phyloP scores from a whole-genome alignment of 2,329 filamentous ascomycete genomes.

The Fusarium sp. region DNA sequence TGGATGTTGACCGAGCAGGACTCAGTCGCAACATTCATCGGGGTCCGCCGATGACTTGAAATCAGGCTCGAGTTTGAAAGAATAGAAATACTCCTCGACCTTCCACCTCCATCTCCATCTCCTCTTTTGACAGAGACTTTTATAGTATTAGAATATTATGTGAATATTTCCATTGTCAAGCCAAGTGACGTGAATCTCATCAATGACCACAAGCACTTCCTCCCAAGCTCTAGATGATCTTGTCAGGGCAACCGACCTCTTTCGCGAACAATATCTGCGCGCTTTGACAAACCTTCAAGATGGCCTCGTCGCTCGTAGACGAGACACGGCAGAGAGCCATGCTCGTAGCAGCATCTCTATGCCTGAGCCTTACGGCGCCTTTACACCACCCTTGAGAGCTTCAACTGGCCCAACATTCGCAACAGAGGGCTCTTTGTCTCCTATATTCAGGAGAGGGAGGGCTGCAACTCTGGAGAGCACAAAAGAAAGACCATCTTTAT shows the following conservation, averaged over 20 bases:
- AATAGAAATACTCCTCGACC: constrained; percentile 36
- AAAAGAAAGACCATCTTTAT: constrained; percentile 42
- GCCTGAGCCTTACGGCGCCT: constrained; percentile 12
- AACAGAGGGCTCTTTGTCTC: constrained; percentile 27
- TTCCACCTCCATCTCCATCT: constrained; percentile 1
- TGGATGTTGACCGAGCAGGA: constrained; percentile 39
- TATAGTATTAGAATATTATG: constrained; percentile 10
- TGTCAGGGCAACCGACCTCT: constrained; percentile 49
- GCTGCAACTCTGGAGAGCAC: constrained; percentile 48
- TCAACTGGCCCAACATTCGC: constrained; percentile 37
- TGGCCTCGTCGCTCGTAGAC: constrained; percentile 32
- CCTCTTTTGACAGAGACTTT: neutral
- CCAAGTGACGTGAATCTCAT: constrained; percentile 22
- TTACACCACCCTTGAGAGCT: constrained; percentile 48
- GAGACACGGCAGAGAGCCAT: constrained; percentile 39
- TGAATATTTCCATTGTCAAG: constrained; percentile 11
- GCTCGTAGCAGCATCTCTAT: constrained; percentile 4
- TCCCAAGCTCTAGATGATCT: constrained; percentile 50
- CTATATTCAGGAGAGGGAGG: constrained; percentile 38
- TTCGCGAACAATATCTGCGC: constrained; percentile 52
- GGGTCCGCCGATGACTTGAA: constrained; percentile 32
- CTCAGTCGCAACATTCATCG: constrained; percentile 44
- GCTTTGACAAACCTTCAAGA: constrained; percentile 48
- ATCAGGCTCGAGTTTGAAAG: constrained; percentile 16
- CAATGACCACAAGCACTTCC: constrained; percentile 36